Evolutionary conservation across 2,329 filamentous ascomycete genomes (phyloP), one percentile per base, ranked within the genome.

Genomic region (Hymenoscyphus occultus): DNA sequence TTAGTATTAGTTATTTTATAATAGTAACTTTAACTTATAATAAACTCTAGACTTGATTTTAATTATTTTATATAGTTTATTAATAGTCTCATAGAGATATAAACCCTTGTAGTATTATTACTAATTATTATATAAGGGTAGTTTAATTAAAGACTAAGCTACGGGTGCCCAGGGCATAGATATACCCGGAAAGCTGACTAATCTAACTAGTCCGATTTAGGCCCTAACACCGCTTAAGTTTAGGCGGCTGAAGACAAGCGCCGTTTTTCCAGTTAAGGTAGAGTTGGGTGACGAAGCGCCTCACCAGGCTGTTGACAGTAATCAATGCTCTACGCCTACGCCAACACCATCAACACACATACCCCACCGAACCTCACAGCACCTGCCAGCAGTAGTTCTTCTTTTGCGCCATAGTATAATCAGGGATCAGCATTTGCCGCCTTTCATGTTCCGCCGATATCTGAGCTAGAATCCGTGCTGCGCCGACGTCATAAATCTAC

Each of bases 401-500:
- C 22, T 3, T 54, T 28, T 54, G 48, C 19, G 48, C 19, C 19
- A 10, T 54, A 54, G 10, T 28, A 10, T 54, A 54, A 12, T 28
- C 19, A 5, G 10, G 19, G 2, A 54, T 5, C 19, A 10, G 1
- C 22, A 2, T 28, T 22, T 28, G 19, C 48, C 48, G 48, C 48
- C 48, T 28, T 54, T 54, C 19, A 54, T 54, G 48, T 22, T 54
- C 19, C 19, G 19, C 22, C 48, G 48, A 54, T 22, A 22, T 5
- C 48, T 54, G 48, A 54, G 48, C 48, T 28, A 54, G 48, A 54
- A 54, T 57, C 16, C 16, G 56, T 28, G 9, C 32, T 57, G 56
- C 56, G 56, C 28, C 56, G 31, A 57, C 56, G 56, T 57, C 56
- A 57, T 57, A 57, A 57, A 39, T 39, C 28, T 28, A 28, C 28